Evolutionary conservation across 176 grass and related monocot genomes (phyloP), one percentile per base, ranked within the genome.

Genomic region (Tillandsia fasciculata): DNA sequence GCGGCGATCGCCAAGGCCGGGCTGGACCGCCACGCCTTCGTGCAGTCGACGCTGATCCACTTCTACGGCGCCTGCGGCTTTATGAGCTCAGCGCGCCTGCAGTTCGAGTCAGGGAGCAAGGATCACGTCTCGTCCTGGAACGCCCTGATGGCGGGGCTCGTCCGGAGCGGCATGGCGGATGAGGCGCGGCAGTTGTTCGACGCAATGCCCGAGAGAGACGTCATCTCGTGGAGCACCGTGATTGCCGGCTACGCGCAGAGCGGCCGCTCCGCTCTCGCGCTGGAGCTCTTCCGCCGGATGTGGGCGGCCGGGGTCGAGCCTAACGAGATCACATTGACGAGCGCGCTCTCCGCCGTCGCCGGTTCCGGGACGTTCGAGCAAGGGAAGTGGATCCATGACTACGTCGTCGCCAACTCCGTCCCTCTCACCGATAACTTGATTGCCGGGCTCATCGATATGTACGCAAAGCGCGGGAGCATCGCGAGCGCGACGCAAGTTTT

Each of bases 401-500:
- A 85, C 59, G 75, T 90, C 72, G 70, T 83, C 48, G 71, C 64
- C 52, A 87, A 50, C 42, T 74, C 82, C 70, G 49, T 96, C 28
- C 52, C 48, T 12, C 67, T 96, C 71, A 80, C 68, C 2, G 79
- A 87, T 67, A 85, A 87, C 72, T 52, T 96, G 52, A 78, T 67
- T 14, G 74, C 91, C n/a, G 82, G 77, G 1, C 74, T 96, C 27
- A 96, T 96, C 42, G 75, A 85, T 73, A 90, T 91, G 91, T 91
- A 91, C 3, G 77, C 91, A 50, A 96, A 96, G 80, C 52, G 82
- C 57, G 82, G 87, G 64, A 85, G 74, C 49, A 48, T 96, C 7
- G 3, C 53, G 56, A 70, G 75, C 65, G 87, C 91, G 29, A 59
- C 83, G 49, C 66, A 76, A 12, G 50, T 87, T 14, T 96, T 96